phyloP scores from a whole-genome alignment of 805 yeast genomes.

The Candida orba region DNA sequence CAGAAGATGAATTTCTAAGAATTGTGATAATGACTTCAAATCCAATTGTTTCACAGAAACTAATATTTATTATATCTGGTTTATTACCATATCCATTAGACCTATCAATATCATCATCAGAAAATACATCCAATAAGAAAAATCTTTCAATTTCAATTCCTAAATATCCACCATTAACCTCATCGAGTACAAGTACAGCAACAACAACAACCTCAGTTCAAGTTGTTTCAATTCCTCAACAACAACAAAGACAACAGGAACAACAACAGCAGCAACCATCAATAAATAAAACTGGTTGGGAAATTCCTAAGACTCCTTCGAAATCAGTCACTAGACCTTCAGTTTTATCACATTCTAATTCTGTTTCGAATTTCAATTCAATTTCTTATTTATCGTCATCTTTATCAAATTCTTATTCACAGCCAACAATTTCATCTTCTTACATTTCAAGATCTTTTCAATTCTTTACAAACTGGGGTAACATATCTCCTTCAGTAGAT shows the following conservation, averaged over 20 bases:
- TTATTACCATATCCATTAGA: slow-evolving; percentile 32
- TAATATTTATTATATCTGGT: slow-evolving; percentile 47
- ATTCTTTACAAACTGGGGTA: slow-evolving; percentile 19
- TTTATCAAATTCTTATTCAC: slow-evolving; percentile 26
- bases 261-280: slow-evolving; percentile 18
- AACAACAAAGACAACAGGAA: slow-evolving; percentile 12
- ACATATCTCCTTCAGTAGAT: slow-evolving; percentile 14
- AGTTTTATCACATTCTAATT: slow-evolving; percentile 26
- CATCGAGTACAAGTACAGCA: not conserved
- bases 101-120: slow-evolving; percentile 3
- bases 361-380: slow-evolving; percentile 29
- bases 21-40: slow-evolving; percentile 53
- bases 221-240: not conserved
- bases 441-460: slow-evolving; percentile 27
- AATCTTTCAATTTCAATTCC: not conserved
- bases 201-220: too few species aligned
- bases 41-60: slow-evolving; percentile 52
- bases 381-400: slow-evolving; percentile 33
- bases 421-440: slow-evolving; percentile 17
- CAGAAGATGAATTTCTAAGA: slow-evolving; percentile 31
- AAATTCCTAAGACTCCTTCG: slow-evolving; percentile 28
- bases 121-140: not conserved
- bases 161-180: slow-evolving; percentile 2
- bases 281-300: slow-evolving; percentile 31
- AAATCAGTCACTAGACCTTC: slow-evolving; percentile 24